phyloP scores from a whole-genome alignment of 192 early-diverging fungal genomes.

The Coemansia sp. region DNA sequence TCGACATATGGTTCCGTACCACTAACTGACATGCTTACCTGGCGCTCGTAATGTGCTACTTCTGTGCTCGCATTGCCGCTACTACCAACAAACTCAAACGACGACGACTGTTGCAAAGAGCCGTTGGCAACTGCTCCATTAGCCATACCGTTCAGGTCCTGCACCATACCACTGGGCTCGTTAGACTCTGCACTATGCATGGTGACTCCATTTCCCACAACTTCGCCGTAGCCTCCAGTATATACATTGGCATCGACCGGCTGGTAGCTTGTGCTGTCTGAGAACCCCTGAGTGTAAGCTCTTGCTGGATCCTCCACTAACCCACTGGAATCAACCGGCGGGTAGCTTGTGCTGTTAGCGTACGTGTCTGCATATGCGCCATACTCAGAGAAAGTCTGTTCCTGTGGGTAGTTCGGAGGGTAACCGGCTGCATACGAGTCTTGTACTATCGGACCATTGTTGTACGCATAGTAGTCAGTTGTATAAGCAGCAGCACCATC shows the following conservation, averaged over 20 bases:
- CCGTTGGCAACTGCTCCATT: background rate
- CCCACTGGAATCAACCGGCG: background rate
- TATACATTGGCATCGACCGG: background rate
- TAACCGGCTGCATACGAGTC: constrained; percentile 1
- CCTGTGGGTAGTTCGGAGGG: background rate
- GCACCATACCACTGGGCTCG: background rate
- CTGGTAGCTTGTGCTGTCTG: background rate
- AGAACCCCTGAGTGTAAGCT: background rate
- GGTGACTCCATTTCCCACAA: background rate
- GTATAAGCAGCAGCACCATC: background rate
- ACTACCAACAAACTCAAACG: background rate
- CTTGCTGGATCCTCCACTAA: too few species aligned
- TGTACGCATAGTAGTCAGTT: background rate
- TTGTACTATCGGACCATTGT: background rate
- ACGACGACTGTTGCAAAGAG: background rate
- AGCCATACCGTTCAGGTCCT: background rate
- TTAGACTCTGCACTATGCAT: background rate
- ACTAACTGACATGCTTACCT: background rate
- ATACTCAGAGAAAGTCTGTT: background rate
- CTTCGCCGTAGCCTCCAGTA: background rate
- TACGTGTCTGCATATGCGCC: background rate
- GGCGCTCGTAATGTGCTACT: background rate
- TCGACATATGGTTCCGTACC: constrained; percentile 6
- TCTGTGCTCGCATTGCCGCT: background rate
- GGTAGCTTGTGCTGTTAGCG: background rate